Evolutionary conservation across 2,329 filamentous ascomycete genomes (phyloP), one percentile per base, ranked within the genome.

Genomic region (Exutisphaerella laricina): DNA sequence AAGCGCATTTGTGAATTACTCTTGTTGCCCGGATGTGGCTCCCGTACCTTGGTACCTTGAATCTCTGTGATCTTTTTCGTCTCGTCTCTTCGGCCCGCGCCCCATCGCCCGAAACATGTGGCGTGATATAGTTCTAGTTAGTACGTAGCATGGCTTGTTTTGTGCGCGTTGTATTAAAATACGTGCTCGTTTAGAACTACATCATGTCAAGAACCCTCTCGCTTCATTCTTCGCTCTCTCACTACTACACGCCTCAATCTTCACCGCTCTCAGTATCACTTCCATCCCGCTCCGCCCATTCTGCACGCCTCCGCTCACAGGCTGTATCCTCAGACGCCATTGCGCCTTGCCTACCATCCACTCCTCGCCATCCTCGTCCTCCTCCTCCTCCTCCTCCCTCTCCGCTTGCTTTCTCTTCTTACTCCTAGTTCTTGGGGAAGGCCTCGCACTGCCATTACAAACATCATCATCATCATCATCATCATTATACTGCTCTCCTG

Each of bases 211-310:
- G 38, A 60, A 62, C 12, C 37, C 48, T 33, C 56, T 49, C 7
- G 32, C 46, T 4, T 47, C 49, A 46, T 59, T 61, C 35, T 56
- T 39, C 31, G 39, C 51, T 31, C 51, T 41, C 45, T 60, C 58
- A 13, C 17, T 50, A 13, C 49, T 54, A 23, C 43, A 55, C n/a
- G 56, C 59, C 25, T 60, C 57, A 10, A 62, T 50, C 51, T 60
- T 63, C 12, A 63, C 58, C 6, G 60, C 59, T 12, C 46, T 50
- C 12, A 59, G 40, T 6, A 58, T 49, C 4, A 59, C 48, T 44
- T 63, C 59, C 51, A 58, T 47, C 8, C 44, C 50, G 41, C 43
- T 45, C 43, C 43, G 51, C 5, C 48, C 55, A 34, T 32, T 32
- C 30, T 51, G 46, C 22, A 26, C 41, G 14, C 23, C 46, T 22